A percentile compares a stretch with the other conserved stretches of the same genome.
Evolutionary conservation across 768 basidiomycete genomes (phyloP).

Genomic region (Suillus brevipes): DNA sequence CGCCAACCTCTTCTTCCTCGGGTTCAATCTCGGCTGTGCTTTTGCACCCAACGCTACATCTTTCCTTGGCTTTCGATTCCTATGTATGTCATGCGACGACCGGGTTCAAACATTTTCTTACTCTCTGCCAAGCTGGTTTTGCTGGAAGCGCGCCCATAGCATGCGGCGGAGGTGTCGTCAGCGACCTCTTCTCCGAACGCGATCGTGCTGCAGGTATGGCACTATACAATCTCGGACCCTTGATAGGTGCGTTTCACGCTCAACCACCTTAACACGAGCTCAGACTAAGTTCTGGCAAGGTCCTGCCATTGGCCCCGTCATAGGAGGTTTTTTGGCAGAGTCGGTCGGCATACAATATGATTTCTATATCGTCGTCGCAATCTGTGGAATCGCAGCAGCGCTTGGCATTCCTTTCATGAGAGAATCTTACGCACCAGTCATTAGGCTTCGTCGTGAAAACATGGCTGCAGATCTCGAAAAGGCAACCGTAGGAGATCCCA

Average conservation of each 20-base stretch:
- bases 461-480: constrained; percentile 47
- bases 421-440: constrained; percentile 76
- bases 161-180: constrained; percentile 61
- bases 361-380: background rate
- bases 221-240: constrained; percentile 60
- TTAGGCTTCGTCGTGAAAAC: constrained; percentile 50
- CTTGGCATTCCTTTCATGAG: constrained; percentile 49
- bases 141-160: constrained; percentile 65
- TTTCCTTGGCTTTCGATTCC: constrained; percentile 66
- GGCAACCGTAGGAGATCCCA: constrained; percentile 29
- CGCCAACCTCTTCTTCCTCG: constrained; percentile 17
- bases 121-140: constrained; percentile 51
- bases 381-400: background rate
- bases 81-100: constrained; percentile 41
- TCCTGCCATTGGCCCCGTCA: constrained; percentile 45
- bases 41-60: constrained; percentile 55
- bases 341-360: background rate
- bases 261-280: background rate
- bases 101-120: background rate
- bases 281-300: constrained; percentile 33
- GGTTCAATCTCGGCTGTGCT: constrained; percentile 42
- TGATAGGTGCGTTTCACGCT: constrained; percentile 43
- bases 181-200: constrained; percentile 52
- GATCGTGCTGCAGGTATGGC: constrained; percentile 72
- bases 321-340: background rate